A percentile compares a stretch with the other conserved stretches of the same genome.
Evolutionary conservation across 208 protist species (phyloP).

Genomic region (Leishmania arabica): DNA sequence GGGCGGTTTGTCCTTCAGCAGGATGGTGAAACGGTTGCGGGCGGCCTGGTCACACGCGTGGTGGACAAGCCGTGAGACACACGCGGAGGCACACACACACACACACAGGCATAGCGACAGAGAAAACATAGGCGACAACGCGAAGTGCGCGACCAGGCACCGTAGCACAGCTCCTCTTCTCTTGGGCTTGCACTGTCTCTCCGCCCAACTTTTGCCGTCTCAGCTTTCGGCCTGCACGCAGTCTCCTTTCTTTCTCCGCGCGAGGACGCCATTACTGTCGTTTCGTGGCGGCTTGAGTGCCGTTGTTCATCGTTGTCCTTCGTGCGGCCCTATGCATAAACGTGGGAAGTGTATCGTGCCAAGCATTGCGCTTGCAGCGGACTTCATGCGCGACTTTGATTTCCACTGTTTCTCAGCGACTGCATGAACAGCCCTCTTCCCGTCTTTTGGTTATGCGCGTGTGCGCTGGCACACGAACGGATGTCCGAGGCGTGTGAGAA

Average conservation of each 20-base stretch:
- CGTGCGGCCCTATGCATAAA: neutral
- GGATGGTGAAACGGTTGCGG: conserved; percentile 77
- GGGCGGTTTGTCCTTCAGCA: conserved; percentile 86
- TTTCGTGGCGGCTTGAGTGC: neutral
- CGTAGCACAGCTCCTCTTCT: neutral
- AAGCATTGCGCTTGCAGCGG: neutral
- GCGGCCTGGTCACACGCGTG: conserved; percentile 68
- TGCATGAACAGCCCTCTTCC: neutral
- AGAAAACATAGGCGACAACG: neutral
- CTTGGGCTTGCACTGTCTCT: neutral
- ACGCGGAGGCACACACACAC: neutral
- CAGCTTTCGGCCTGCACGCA: neutral
- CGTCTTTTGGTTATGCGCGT: too few species aligned
- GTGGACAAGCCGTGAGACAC: conserved; percentile 16
- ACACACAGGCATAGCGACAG: neutral
- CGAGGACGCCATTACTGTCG: too few species aligned
- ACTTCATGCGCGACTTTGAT: neutral
- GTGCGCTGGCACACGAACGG: neutral
- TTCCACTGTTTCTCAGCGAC: neutral
- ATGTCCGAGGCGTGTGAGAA: neutral
- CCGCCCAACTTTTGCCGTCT: too few species aligned
- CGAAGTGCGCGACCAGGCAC: neutral
- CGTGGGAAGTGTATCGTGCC: neutral
- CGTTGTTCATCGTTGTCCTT: neutral
- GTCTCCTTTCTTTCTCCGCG: too few species aligned